Evolutionary conservation across 2,329 filamentous ascomycete species (phyloP), one percentile per base, ranked within the genome.

Genomic region (Lojkania enalia): DNA sequence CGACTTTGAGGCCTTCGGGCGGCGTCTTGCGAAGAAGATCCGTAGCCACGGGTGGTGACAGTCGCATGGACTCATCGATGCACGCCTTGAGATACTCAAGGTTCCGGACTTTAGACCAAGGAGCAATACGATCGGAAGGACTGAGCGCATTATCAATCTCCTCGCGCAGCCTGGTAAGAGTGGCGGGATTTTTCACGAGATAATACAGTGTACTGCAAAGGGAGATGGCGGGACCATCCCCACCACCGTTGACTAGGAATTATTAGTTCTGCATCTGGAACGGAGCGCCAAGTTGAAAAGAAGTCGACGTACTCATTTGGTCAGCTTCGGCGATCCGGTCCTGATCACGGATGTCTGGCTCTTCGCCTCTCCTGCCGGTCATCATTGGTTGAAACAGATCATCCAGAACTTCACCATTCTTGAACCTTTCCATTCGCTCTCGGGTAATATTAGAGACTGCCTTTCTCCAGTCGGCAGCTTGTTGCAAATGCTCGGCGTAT

Each of bases 321-420:
- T n/a, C n/a, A n/a, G n/a, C n/a, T n/a, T n/a, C n/a, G n/a, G 80
- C 73, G 5, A 83, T 76, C 60, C 84, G 81, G 18, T 80, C 80
- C 73, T 73, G 80, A 47, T 81, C 77, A 1, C 83, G 72, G 27
- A 73, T 72, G 41, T 76, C 69, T 1, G 71, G 60, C n/a, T n/a
- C 9, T 5, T 62, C 59, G 0, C 74, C 72, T 29, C 72, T 72
- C 49, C 75, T 76, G 48, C 74, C 72, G 35, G 77, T 76, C 76
- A 84, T 79, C 4, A 83, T 59, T 0, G 73, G 71, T 40, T 76
- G 70, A 67, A 84, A 82, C 63, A 84, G 83, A 53, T 84, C 81
- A 33, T 80, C 75, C 0, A 83, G 70, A 48, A 77, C 77, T 60
- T 83, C 80, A 18, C 80, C n/a, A n/a, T n/a, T n/a, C n/a, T n/a